Evolutionary conservation across 2,329 filamentous ascomycete species (phyloP), one percentile per base, ranked within the genome.

Genomic region (Alternaria dauci): DNA sequence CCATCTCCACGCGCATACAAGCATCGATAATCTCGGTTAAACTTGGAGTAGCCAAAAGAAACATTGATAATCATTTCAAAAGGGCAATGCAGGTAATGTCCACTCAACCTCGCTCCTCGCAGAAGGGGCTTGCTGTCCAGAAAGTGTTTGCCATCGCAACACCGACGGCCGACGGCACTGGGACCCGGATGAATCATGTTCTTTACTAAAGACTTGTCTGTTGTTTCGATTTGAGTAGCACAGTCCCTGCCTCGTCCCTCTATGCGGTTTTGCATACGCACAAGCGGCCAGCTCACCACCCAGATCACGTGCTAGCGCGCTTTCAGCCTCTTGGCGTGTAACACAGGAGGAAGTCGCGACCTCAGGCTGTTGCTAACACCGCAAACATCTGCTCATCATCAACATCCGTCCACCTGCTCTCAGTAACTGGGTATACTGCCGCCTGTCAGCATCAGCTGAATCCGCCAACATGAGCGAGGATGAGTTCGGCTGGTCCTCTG

Each of bases 401-500:
- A 14, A 6, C 5, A 7, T 1, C 36, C 14, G 20, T 34, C n/a
- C 20, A n/a, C 4, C 5, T 2, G 25, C 9, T 12, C 16, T 5
- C 18, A 6, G 30, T 8, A 4, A 1, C 1, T 11, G 18, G 30
- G 16, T 6, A 5, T 16, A 23, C 18, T 23, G 4, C 30, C 1
- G 8, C 2, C 12, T 0, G 2, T 23, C 3, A 20, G 23, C 4
- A 8, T 8, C 20, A 9, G 8, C 34, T 11, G 5, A 12, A 34
- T 7, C 23, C 41, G 28, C 30, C 12, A 41, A 7, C 1, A 68
- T 67, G 66, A 58, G 64, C 16, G 53, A 65, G 5, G 56, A 63
- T 30, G 62, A 63, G 20, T 65, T 63, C 52, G 59, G 52, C 8
- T 50, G 61, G 18, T 58, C 57, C 4, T 64, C 59, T 14, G 63